phyloP scores from a whole-genome alignment of 371 early-diverging fungal species.

The Umbelopsis sp. region DNA sequence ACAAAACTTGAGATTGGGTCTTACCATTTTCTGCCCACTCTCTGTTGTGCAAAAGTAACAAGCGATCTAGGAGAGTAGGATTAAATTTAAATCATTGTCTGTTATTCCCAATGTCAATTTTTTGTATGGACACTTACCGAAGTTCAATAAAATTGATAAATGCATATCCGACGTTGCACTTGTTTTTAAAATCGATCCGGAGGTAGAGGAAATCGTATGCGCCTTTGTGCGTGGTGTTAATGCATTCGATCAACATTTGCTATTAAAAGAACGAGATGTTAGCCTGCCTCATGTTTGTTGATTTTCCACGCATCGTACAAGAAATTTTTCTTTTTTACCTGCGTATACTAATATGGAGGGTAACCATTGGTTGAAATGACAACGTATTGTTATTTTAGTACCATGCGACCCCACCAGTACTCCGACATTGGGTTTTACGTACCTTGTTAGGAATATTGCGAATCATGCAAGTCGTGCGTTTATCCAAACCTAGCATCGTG shows the following conservation, averaged over 20 bases:
- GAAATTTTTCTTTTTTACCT: not conserved
- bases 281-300: not conserved
- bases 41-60: constrained; percentile 71
- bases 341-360: not conserved
- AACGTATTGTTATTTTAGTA: not conserved
- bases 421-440: constrained; percentile 39
- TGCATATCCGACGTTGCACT: constrained; percentile 88
- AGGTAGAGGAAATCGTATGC: constrained; percentile 89
- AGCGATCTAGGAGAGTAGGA: constrained; percentile 47
- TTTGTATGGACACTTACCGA: constrained; percentile 31
- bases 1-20: not conserved
- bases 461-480: constrained; percentile 84
- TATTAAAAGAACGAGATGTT: constrained; percentile 27
- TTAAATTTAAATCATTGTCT: not conserved
- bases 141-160: constrained; percentile 86
- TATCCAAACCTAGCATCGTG: constrained; percentile 47
- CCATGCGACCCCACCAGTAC: constrained; percentile 17
- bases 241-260: constrained; percentile 78
- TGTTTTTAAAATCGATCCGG: constrained; percentile 89
- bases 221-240: constrained; percentile 79
- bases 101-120: not conserved
- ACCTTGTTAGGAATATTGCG: constrained; percentile 90
- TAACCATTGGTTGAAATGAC: not conserved
- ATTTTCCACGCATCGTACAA: not conserved
- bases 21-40: constrained; percentile 84